Evolutionary conservation across 2,329 filamentous ascomycete species (phyloP).

Genomic region (Lasiodiplodia hormozganensis): DNA sequence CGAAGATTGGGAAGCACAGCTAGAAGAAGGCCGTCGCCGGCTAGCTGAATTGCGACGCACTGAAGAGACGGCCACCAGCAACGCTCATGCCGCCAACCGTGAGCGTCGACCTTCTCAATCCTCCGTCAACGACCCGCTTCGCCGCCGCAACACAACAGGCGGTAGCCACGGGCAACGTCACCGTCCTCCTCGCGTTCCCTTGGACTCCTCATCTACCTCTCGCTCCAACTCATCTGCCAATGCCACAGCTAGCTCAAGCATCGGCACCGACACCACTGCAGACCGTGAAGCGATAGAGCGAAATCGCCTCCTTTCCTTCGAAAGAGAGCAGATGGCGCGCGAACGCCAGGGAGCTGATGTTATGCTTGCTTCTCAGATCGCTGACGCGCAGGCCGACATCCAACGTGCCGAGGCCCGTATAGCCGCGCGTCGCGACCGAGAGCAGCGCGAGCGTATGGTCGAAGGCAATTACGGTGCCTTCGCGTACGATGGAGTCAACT

Average conservation of each 20-base stretch:
- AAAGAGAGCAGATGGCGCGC: background rate
- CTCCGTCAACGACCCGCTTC: background rate
- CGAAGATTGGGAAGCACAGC: conserved; percentile 13
- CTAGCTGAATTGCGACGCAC: conserved; percentile 6
- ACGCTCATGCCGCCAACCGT: background rate
- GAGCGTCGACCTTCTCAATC: conserved; percentile 3
- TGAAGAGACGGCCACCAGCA: background rate
- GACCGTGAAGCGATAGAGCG: conserved; percentile 8
- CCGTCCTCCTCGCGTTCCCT: background rate
- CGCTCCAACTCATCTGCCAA: conserved; percentile 4
- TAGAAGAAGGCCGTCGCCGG: conserved; percentile 12
- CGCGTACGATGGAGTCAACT: background rate
- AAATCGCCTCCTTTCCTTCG: conserved; percentile 5
- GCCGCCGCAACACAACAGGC: conserved; percentile 4
- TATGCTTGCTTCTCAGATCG: conserved; percentile 10
- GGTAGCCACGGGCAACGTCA: background rate
- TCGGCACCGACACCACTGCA: background rate
- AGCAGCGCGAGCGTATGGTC: background rate
- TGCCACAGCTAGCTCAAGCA: background rate
- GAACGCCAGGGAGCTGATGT: conserved; percentile 5
- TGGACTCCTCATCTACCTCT: conserved; percentile 10
- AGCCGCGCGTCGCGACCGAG: background rate
- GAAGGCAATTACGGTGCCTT: conserved; percentile 3
- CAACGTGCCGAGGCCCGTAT: background rate
- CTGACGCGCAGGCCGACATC: conserved; percentile 9